These are phyloP conservation scores for Trichophyton benhamiae DNA, from an alignment of 2,329 filamentous ascomycete genomes.

Conservation along the genomic window DNA sequence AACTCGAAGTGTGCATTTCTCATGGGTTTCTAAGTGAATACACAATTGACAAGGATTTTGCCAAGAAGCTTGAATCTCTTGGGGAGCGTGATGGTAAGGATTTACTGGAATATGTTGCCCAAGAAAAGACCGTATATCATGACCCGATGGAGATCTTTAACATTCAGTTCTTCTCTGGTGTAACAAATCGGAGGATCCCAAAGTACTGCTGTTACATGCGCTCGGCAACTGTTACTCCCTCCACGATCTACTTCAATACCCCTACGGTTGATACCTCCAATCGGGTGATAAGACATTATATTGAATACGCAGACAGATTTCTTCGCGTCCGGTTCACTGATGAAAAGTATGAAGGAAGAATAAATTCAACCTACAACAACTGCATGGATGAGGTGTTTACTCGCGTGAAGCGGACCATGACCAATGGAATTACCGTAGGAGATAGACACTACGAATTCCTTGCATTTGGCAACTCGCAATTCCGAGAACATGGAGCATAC, in stretches of 20 bases:
- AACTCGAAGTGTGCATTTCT: constrained; percentile 88
- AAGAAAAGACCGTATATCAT: constrained; percentile 49
- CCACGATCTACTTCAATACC: constrained; percentile 63
- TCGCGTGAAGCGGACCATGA: constrained; percentile 58
- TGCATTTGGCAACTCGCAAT: constrained; percentile 89
- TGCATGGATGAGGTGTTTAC: constrained; percentile 60
- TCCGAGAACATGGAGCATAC: constrained; percentile 81
- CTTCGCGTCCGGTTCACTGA: constrained; percentile 82
- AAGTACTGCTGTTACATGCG: constrained; percentile 62
- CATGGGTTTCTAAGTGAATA: constrained; percentile 64
- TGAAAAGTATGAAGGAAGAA: constrained; percentile 53
- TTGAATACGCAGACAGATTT: constrained; percentile 61
- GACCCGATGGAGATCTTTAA: constrained; percentile 64
- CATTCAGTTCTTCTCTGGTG: constrained; percentile 32
- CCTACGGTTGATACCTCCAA: constrained; percentile 80
- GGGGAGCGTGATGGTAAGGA: constrained; percentile 45
- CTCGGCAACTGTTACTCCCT: constrained; percentile 71
- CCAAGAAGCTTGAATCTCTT: constrained; percentile 46
- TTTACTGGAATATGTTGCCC: constrained; percentile 62
- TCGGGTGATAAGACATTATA: constrained; percentile 64
- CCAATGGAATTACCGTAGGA: constrained; percentile 69
- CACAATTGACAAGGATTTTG: constrained; percentile 55
- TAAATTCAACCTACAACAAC: constrained; percentile 45
- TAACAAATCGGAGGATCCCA: constrained; percentile 46
- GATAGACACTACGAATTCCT: constrained; percentile 77